Conservation (phyloP, 2,329 filamentous ascomycete species). For the Fusarium floridanum region DNA sequence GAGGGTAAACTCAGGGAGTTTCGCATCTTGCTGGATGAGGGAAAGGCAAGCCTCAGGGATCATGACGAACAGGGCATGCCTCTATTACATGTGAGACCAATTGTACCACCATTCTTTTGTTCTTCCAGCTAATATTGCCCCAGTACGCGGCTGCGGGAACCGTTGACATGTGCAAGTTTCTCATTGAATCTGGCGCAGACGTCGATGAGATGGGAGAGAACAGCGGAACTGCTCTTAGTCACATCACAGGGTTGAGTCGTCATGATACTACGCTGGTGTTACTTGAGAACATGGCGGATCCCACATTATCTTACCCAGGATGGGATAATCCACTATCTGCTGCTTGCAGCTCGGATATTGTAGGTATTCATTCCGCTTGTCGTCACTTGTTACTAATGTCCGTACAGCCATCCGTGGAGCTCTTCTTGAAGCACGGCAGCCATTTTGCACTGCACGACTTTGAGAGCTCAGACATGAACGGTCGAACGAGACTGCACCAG, state of each 20-base stretch:
- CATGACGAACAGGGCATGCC: slow-evolving; percentile 28
- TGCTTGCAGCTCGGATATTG: slow-evolving; percentile 17
- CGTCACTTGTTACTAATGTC: not conserved
- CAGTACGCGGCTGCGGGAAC: slow-evolving; percentile 24
- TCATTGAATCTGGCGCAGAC: slow-evolving; percentile 27
- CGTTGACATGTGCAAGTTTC: slow-evolving; percentile 25
- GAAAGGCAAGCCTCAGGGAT: slow-evolving; percentile 22
- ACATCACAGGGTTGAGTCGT: not conserved
- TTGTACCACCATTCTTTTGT: not conserved
- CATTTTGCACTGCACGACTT: slow-evolving; percentile 9
- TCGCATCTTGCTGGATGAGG: not conserved
- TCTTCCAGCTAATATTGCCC: not conserved
- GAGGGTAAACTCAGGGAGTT: slow-evolving; percentile 10
- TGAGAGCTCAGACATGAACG: slow-evolving; percentile 17
- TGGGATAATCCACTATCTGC: slow-evolving; percentile 15
- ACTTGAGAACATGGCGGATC: slow-evolving; percentile 26
- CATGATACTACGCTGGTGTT: slow-evolving; percentile 23
- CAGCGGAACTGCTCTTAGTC: slow-evolving; percentile 13
- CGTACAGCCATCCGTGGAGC: slow-evolving; percentile 1
- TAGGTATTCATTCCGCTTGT: not conserved
- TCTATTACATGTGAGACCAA: slow-evolving; percentile 21
- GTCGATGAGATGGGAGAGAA: slow-evolving; percentile 28
- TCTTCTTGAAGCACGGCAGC: slow-evolving; percentile 4
- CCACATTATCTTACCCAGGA: slow-evolving; percentile 6
- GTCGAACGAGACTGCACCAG: slow-evolving; percentile 14